Evolutionary conservation across 768 basidiomycete genomes (phyloP), one percentile per base, ranked within the genome.

Genomic region (Collybia mongolica): DNA sequence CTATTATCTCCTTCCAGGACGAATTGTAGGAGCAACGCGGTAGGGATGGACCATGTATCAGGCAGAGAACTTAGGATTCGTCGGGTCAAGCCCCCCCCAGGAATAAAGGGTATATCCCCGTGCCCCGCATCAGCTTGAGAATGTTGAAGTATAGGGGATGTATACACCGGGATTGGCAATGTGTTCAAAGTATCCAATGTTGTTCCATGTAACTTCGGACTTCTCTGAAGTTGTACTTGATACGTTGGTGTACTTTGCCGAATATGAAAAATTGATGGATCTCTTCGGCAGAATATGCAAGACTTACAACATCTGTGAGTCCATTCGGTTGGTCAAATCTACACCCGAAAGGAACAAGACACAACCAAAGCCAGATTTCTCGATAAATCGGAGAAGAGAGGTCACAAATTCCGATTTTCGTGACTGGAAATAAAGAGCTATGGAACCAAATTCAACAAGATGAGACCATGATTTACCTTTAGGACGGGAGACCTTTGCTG

Each of bases 1-100:
- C 84, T 74, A 58, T 93, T 93, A 63, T 93, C 91, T 1, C 91
- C 90, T 61, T 93, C 90, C 51, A 88, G 72, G 9, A 83, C 89
- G 60, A 89, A 93, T 41, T 89, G 86, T 42, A 90, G 69, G 8
- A 93, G 65, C 14, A 78, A 72, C 0, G 77, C 80, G 0, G 76
- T 79, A 19, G 85, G 84, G 37, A 79, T 73, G 17, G 71, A 57
- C 75, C 79, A 82, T 35, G 64, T 57, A 36, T 61, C 32, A 0
- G 82, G 76, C 20, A 91, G 59, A 6, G 86, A 76, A 2, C 74
- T 73, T 5, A 93, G 68, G 40, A 93, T 71, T 22, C 86, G 76
- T 37, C 82, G 75, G 0, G 86, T 82, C 23, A 93, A 69, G 2
- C 91, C 91, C 28, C 87, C 87, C 14, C 88, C 87, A 0, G 90